Evolutionary conservation across 179 eudicot species (phyloP), one percentile per base, ranked within the genome.

Genomic region (Spinacia oleracea): DNA sequence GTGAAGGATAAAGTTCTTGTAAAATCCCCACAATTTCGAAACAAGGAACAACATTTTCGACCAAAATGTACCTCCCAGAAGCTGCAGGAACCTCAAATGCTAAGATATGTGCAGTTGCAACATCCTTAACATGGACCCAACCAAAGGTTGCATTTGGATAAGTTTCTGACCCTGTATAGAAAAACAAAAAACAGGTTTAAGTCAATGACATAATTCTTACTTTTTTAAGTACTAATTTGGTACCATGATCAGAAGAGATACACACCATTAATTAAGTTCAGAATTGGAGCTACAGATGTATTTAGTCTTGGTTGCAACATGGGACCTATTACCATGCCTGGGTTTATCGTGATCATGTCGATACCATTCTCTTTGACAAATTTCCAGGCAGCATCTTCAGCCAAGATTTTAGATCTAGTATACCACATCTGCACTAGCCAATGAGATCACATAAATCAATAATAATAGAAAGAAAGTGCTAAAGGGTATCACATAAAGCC

Each of bases 311-410:
- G 89, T 72, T 81, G 87, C 72, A 88, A 81, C 75, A 84, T 53
- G 18, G 88, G 86, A 48, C 91, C 89, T 45, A 84, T 79, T 20
- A 85, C 86, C 70, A 78, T 40, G 38, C 75, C 85, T 9, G 90
- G 89, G 77, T 88, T 88, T 25, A 86, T 81, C 32, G 86, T 63
- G 76, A 86, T 80, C 84, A 88, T 76, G 77, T 86, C 85, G 8
- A 86, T 68, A 31, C 81, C 83, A 53, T 85, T 84, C 70, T 85
- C 88, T 73, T 83, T 78, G 46, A 72, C 80, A 64, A 86, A 83
- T 21, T 81, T 83, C 89, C 89, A 86, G 9, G 89, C 91, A 21
- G 84, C 84, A n/a, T 75, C 81, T 79, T 88, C 89, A 56, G 89
- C 86, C 82, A 86, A 79, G 25, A 79, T 86, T 84, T 88, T 86